Conservation (phyloP, 441 rosid species). For the Erysimum pusillum region DNA sequence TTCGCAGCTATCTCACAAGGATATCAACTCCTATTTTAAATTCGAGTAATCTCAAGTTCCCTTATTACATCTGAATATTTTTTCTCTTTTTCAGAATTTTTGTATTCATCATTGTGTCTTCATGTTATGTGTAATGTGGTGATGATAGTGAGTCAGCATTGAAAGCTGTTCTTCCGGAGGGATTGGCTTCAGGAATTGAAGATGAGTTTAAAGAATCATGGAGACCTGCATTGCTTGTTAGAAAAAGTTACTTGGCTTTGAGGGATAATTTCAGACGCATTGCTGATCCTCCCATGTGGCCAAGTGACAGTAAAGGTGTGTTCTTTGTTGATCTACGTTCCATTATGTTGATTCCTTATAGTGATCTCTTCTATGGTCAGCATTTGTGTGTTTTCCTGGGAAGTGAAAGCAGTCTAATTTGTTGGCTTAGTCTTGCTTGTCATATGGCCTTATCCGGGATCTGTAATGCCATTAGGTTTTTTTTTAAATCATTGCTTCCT, state of each 20-base stretch:
- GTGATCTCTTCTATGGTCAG: neutral
- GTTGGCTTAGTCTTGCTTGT: slow-evolving; percentile 23
- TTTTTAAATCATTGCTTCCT: neutral
- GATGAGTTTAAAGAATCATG: slow-evolving; percentile 84
- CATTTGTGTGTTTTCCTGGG: neutral
- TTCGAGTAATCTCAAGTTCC: slow-evolving; percentile 59
- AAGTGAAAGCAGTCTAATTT: neutral
- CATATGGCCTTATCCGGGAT: neutral
- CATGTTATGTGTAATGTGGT: slow-evolving; percentile 23
- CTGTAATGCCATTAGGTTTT: neutral
- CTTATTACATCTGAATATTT: neutral
- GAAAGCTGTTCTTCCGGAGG: slow-evolving; percentile 77
- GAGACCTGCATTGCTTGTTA: slow-evolving; percentile 80
- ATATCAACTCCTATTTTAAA: slow-evolving; percentile 75
- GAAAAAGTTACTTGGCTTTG: slow-evolving; percentile 84
- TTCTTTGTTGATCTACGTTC: slow-evolving; percentile 7
- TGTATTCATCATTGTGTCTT: slow-evolving; percentile 8
- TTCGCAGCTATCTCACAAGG: slow-evolving; percentile 69
- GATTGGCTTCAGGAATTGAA: slow-evolving; percentile 76
- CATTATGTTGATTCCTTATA: neutral
- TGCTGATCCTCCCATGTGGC: slow-evolving; percentile 77
- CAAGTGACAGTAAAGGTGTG: slow-evolving; percentile 66
- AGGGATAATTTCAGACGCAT: slow-evolving; percentile 91
- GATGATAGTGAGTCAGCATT: slow-evolving; percentile 61
- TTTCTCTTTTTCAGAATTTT: neutral